Percentiles rank a stretch among this genome's conserved stretches.
Conservation (phyloP, 2,329 filamentous ascomycete species). For the Trichophyton simii region DNA sequence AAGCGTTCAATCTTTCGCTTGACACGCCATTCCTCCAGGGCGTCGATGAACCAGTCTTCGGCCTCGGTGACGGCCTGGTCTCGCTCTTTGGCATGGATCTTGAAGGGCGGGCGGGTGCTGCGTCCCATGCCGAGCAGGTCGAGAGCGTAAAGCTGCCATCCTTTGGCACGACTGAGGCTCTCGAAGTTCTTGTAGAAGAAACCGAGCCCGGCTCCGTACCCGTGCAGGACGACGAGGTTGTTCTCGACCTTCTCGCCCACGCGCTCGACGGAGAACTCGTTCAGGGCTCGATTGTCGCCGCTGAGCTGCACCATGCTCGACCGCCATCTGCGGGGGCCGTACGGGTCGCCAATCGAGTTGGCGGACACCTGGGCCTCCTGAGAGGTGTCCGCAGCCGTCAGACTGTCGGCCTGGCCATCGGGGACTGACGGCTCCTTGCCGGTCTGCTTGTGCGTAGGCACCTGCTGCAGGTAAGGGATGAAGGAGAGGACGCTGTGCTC, state of each 20-base stretch:
- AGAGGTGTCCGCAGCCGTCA: constrained; percentile 26
- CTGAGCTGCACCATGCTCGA: constrained; percentile 72
- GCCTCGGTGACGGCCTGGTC: constrained; percentile 74
- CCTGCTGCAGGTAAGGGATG: constrained; percentile 67
- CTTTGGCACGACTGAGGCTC: constrained; percentile 59
- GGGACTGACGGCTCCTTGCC: constrained; percentile 26
- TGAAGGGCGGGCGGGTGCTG: constrained; percentile 71
- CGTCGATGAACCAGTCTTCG: constrained; percentile 91
- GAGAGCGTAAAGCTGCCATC: constrained; percentile 86
- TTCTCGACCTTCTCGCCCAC: constrained; percentile 67
- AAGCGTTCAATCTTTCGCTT: constrained; percentile 83
- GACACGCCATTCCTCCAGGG: constrained; percentile 88
- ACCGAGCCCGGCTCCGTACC: constrained; percentile 87
- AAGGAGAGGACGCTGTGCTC: constrained; percentile 80
- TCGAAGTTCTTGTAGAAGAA: constrained; percentile 99
- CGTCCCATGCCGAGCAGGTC: constrained; percentile 93
- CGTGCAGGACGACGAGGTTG: constrained; percentile 88
- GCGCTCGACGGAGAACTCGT: constrained; percentile 85
- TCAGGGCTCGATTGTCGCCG: constrained; percentile 75
- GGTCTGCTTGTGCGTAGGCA: constrained; percentile 55
- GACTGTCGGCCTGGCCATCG: constrained; percentile 17
- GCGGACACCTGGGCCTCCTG: constrained; percentile 35
- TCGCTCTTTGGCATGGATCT: constrained; percentile 67
- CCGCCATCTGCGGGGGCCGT: constrained; percentile 74
- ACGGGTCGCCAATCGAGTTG: constrained; percentile 53